Conservation (phyloP, 805 yeast genomes). For the Nematodospora valgi region DNA sequence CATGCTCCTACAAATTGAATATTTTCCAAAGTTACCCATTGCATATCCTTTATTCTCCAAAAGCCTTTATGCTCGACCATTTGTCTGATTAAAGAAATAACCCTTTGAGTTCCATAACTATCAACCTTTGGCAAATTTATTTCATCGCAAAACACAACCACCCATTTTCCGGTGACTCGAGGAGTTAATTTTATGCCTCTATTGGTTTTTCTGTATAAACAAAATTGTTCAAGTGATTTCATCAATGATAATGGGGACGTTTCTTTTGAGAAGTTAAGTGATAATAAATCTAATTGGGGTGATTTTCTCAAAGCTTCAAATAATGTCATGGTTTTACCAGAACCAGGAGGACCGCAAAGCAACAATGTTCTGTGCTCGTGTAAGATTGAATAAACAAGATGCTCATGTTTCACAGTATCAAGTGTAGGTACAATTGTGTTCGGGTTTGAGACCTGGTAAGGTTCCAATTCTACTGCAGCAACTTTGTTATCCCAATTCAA, state of each 20-base stretch:
- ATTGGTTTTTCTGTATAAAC: constrained; percentile 53
- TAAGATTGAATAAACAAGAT: constrained; percentile 53
- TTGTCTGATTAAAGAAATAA: constrained; percentile 70
- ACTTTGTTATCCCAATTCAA: constrained; percentile 36
- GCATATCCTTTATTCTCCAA: constrained; percentile 57
- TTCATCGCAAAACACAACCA: constrained; percentile 89
- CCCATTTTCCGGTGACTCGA: constrained; percentile 56
- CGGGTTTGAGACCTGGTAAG: constrained; percentile 57
- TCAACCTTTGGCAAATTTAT: constrained; percentile 78
- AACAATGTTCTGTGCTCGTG: constrained; percentile 58
- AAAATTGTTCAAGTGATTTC: constrained; percentile 67
- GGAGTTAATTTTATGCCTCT: constrained; percentile 60
- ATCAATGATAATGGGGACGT: constrained; percentile 62
- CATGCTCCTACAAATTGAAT: constrained; percentile 94
- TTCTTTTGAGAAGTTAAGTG: constrained; percentile 81
- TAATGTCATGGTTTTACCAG: constrained; percentile 93
- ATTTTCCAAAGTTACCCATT: constrained; percentile 64
- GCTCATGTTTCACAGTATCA: constrained; percentile 71
- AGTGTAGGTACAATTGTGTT: constrained; percentile 71
- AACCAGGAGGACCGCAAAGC: constrained; percentile 95
- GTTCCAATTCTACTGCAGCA: constrained; percentile 45
- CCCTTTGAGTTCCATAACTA: constrained; percentile 67
- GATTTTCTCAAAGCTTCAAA: constrained; percentile 62
- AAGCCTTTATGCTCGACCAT: constrained; percentile 72
- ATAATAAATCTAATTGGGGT: constrained; percentile 54